Base-by-base conservation (phyloP, 2,329 filamentous ascomycete genomes). In the Ophiostoma sp. region DNA sequence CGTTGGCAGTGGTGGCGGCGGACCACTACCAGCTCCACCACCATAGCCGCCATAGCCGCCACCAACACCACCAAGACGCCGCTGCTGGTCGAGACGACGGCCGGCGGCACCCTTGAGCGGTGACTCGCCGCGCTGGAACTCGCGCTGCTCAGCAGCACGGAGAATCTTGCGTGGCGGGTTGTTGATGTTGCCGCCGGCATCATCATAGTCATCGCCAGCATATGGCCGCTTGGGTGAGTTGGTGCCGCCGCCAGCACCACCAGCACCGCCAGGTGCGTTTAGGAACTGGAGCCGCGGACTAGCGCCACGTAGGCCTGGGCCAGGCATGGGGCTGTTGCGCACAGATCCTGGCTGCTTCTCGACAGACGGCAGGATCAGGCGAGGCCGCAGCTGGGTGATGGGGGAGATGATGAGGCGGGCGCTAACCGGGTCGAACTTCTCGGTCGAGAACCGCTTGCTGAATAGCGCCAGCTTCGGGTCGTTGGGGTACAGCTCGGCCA, bases 91-190 rank as follows among this genome's bases (percentile, higher is more conserved):
- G 28, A 97, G 86, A 48, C 95, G 91, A 72, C 95, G 91, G 33
- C 94, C 93, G 50, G 95, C 94, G 0, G 93, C 93, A 17, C 94
- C 94, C 81, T 98, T 99, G 50, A 98, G 87, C 0, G 97, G 96
- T 5, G 95, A 98, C 73, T 93, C 94, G n/a, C 92, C 95, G 69
- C 96, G 90, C 71, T 91, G 89, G 74, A 98, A 88, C 80, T 98
- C 97, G 77, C 95, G 92, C 4, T 79, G 78, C 70, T 93, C 94
- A 15, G 91, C 94, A 3, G 45, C 70, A 61, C 97, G 90, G 68
- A 91, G 89, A 70, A 98, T 87, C 81, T 98, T 98, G 77, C 95
- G 93, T 0, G 94, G 93, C 25, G 93, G 91, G 33, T 61, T 52
- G 33, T 50, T 52, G 57, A 52, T 31, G 59, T 8, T 52, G 33